phyloP scores from a whole-genome alignment of 2,329 filamentous ascomycete genomes.

The Penicillium palitans region DNA sequence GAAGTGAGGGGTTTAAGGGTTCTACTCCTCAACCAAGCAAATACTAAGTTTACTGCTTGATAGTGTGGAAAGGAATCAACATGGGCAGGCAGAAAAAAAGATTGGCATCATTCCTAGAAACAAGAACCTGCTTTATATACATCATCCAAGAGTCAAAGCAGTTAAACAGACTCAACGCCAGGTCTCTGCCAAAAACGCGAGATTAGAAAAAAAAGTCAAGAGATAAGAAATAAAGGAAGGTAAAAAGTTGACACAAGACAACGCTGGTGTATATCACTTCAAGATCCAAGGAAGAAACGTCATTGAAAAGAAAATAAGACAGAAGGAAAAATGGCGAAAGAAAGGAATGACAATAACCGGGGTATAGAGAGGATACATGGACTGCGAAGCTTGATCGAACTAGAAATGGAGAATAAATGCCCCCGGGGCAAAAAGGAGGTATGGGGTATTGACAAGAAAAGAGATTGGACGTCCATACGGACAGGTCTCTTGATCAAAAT shows the following conservation, averaged over 20 bases:
- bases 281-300: conserved; percentile 6
- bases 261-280: conserved; percentile 12
- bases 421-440: background rate
- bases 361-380: conserved; percentile 24
- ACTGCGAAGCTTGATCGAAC: conserved; percentile 19
- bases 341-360: conserved; percentile 15
- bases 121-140: conserved; percentile 19
- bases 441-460: conserved; percentile 13
- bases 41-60: background rate
- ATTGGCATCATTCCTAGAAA: conserved; percentile 15
- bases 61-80: background rate
- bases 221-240: conserved; percentile 14
- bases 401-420: conserved; percentile 6
- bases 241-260: conserved; percentile 12
- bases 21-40: background rate
- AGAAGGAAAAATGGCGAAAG: conserved; percentile 5
- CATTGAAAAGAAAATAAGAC: conserved; percentile 6
- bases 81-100: conserved; percentile 3
- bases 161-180: conserved; percentile 13
- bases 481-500: conserved; percentile 10
- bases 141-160: conserved; percentile 16
- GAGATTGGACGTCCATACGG: conserved; percentile 9
- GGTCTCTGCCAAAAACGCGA: conserved; percentile 6
- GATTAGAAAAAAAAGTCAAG: conserved; percentile 3
- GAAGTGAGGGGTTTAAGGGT: background rate